Evolutionary conservation across 192 early-diverging fungal species (phyloP), one percentile per base, ranked within the genome.

Genomic region (Backusella mclennaniae): DNA sequence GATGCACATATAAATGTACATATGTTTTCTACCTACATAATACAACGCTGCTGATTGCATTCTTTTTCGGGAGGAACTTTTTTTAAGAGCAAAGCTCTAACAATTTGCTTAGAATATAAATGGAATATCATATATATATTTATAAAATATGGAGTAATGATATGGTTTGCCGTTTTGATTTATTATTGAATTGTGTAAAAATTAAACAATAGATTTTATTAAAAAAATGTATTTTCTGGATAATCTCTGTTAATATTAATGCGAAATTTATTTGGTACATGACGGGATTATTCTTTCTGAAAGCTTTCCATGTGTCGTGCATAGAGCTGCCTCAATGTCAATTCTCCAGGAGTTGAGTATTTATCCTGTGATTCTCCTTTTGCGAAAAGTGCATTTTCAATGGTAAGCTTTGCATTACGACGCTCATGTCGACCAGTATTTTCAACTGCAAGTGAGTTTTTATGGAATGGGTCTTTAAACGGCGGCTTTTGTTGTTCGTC

Each of bases 271-370:
- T 49, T 49, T 49, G 6, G 46, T 4, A n/a, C 1, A 23, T n/a
- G 26, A 29, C 26, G 23, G 8, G 3, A 29, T 11, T 29, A 63
- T 63, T 63, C 56, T 63, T 63, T 29, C 56, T 26, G 26, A 63
- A 63, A 63, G 56, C 15, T 29, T 63, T 63, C 56, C 56, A 63
- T 63, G 26, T 63, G 56, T 63, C 56, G 56, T 26, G 56, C 56
- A 63, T 63, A 63, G 12, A 63, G 56, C 21, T 63, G 56, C 56
- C 11, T 63, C 56, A 63, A 63, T 63, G 56, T 63, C 3, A 63
- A 4, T 29, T 63, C 56, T 63, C 9, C 23, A 21, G 56, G 56
- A 29, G 23, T 63, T 29, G 56, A 14, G 4, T 63, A 63, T 63
- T 63, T 63, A 63, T 63, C 56, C 23, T 63, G 56, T 29, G 23